These are phyloP conservation scores for Boletus sp. DNA, from an alignment of 768 basidiomycete species.

Conservation along the genomic window DNA sequence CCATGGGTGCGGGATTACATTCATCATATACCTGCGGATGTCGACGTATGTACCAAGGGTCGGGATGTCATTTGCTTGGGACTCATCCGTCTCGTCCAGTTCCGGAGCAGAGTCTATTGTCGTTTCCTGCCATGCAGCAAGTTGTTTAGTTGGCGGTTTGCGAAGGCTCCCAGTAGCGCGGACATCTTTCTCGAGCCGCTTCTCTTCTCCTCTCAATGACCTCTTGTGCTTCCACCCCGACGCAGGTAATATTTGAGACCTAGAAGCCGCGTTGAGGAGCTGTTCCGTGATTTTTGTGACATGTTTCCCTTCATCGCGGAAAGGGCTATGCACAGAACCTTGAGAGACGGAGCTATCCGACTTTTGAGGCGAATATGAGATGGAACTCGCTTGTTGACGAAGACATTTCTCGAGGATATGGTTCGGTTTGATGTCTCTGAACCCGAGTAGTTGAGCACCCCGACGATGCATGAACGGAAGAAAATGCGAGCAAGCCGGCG, in stretches of 20 bases:
- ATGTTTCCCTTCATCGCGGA: slow-evolving; percentile 2
- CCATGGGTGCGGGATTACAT: not conserved
- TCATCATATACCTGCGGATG: slow-evolving; percentile 43
- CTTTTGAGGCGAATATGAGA: not conserved
- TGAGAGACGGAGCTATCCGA: not conserved
- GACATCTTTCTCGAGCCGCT: slow-evolving; percentile 32
- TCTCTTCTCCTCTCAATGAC: slow-evolving; percentile 40
- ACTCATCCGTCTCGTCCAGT: slow-evolving; percentile 14
- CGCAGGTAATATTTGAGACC: slow-evolving; percentile 20
- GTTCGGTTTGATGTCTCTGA: slow-evolving; percentile 16
- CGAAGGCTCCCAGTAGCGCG: slow-evolving; percentile 2
- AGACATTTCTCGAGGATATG: slow-evolving; percentile 12
- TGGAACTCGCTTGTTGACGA: not conserved
- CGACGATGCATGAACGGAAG: slow-evolving; percentile 32
- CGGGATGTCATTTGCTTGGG: slow-evolving; percentile 18
- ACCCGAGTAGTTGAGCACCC: slow-evolving; percentile 15
- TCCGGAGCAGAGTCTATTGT: slow-evolving; percentile 10
- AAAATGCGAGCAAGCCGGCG: slow-evolving; percentile 22
- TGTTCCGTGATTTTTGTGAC: slow-evolving; percentile 27
- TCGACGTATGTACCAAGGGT: slow-evolving; percentile 54
- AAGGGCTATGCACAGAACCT: not conserved
- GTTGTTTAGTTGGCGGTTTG: slow-evolving; percentile 25
- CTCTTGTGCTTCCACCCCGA: slow-evolving; percentile 38
- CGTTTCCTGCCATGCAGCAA: slow-evolving; percentile 27
- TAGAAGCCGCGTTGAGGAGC: slow-evolving; percentile 36